Evolutionary conservation across 495 filamentous ascomycete species (phyloP).

Genomic region (Platismatia glauca): DNA sequence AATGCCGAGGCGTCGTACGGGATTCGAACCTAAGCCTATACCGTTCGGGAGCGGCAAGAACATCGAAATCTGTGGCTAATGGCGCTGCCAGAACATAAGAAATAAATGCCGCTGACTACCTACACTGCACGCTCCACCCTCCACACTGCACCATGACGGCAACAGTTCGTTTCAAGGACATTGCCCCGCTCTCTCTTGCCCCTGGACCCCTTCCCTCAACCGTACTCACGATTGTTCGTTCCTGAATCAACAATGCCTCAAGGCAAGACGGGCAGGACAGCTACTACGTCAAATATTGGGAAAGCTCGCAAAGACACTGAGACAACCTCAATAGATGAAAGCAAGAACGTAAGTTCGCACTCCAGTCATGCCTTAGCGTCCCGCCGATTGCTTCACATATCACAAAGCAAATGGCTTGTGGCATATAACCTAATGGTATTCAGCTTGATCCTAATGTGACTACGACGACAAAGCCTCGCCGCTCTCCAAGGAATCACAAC

Average conservation of each 20-base stretch:
- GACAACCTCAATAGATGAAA: neutral
- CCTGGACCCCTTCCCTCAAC: too few species aligned
- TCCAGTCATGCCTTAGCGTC: neutral
- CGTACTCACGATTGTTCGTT: neutral
- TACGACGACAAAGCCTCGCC: neutral
- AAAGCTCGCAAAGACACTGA: neutral
- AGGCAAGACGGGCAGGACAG: neutral
- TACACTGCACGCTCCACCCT: too few species aligned
- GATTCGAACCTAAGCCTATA: too few species aligned
- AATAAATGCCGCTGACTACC: too few species aligned
- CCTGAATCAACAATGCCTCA: neutral
- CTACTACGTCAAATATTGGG: neutral
- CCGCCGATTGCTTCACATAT: neutral
- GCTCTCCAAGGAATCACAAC: neutral
- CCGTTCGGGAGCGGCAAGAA: too few species aligned
- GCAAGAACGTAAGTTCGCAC: neutral
- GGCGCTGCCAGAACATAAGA: too few species aligned
- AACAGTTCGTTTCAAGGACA: too few species aligned
- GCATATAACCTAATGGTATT: neutral
- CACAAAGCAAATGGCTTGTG: neutral
- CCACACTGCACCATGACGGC: too few species aligned
- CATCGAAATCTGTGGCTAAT: too few species aligned
- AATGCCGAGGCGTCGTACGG: too few species aligned
- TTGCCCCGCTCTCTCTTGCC: too few species aligned
- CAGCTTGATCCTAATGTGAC: neutral